Evolutionary conservation across 805 yeast genomes (phyloP).

Genomic region (Yarrowia divulgata): DNA sequence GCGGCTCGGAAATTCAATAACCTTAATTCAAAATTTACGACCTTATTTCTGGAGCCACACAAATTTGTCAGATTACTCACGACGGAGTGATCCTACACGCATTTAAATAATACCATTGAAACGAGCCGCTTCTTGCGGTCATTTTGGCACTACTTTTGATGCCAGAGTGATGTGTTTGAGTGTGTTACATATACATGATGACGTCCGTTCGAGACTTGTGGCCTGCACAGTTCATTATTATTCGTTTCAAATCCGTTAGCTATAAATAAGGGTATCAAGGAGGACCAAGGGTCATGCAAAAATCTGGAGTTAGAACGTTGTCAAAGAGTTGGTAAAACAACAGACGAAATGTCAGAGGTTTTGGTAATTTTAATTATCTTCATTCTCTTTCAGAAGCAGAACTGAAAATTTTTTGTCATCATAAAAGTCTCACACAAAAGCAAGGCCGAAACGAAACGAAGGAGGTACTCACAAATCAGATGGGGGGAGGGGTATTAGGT

Average conservation of each 20-base stretch:
- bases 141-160: too few relatives aligned
- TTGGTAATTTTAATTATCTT: constrained; percentile 63
- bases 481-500: constrained; percentile 29
- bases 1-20: too few relatives aligned
- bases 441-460: background rate
- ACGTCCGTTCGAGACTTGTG: too few relatives aligned
- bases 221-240: too few relatives aligned
- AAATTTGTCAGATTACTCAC: too few relatives aligned
- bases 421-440: constrained; percentile 48
- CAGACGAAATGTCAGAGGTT: constrained; percentile 29
- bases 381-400: constrained; percentile 95
- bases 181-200: too few relatives aligned
- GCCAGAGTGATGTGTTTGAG: too few relatives aligned
- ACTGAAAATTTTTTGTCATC: constrained; percentile 80
- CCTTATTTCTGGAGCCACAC: too few relatives aligned
- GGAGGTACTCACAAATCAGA: constrained; percentile 34
- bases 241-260: background rate
- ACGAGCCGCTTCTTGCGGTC: too few relatives aligned
- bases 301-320: constrained; percentile 22
- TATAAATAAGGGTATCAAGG: constrained; percentile 26
- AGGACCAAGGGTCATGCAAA: background rate
- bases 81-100: too few relatives aligned
- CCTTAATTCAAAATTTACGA: too few relatives aligned
- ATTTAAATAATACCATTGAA: too few relatives aligned
- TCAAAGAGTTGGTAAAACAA: background rate